Percentiles rank a stretch among this genome's conserved stretches.
Conservation (phyloP, 1,139 yeast genomes). For the Blastobotrys petasosporus region DNA sequence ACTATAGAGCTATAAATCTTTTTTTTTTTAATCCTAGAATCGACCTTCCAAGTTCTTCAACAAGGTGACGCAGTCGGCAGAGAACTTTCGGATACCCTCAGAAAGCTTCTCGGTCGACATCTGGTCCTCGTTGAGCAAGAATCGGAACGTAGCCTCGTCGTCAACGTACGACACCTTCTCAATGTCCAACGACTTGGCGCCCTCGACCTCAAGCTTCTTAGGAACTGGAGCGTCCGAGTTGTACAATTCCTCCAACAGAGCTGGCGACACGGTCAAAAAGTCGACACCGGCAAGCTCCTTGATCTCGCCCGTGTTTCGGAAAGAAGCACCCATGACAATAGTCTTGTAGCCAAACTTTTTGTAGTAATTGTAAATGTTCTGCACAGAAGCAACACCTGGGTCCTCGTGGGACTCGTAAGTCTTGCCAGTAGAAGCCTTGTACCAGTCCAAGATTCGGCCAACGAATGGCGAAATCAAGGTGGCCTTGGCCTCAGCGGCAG, state of each 20-base stretch:
- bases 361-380: slow-evolving; percentile 90
- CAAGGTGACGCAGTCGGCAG: slow-evolving; percentile 88
- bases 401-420: slow-evolving; percentile 72
- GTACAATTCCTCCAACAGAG: slow-evolving; percentile 80
- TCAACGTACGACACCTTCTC: slow-evolving; percentile 77
- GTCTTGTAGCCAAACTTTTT: slow-evolving; percentile 95
- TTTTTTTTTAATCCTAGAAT: too few species aligned
- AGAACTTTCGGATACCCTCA: slow-evolving; percentile 96
- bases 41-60: slow-evolving; percentile 68
- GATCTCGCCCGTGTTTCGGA: slow-evolving; percentile 97
- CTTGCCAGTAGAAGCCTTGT: slow-evolving; percentile 91
- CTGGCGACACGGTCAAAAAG: slow-evolving; percentile 92
- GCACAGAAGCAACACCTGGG: slow-evolving; percentile 95
- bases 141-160: slow-evolving; percentile 88
- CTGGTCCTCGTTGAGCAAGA: slow-evolving; percentile 87
- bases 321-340: slow-evolving; percentile 99
- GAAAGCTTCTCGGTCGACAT: slow-evolving; percentile 98
- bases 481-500: slow-evolving; percentile 96
- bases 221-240: slow-evolving; percentile 77
- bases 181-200: slow-evolving; percentile 48
- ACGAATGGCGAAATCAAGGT: slow-evolving; percentile 98
- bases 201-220: slow-evolving; percentile 63
- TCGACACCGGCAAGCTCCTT: slow-evolving; percentile 97
- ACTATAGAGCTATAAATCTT: background rate
- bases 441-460: slow-evolving; percentile 99